Evolutionary conservation across 179 eudicot species (phyloP), one percentile per base, ranked within the genome.

Genomic region (Spergularia azorica): DNA sequence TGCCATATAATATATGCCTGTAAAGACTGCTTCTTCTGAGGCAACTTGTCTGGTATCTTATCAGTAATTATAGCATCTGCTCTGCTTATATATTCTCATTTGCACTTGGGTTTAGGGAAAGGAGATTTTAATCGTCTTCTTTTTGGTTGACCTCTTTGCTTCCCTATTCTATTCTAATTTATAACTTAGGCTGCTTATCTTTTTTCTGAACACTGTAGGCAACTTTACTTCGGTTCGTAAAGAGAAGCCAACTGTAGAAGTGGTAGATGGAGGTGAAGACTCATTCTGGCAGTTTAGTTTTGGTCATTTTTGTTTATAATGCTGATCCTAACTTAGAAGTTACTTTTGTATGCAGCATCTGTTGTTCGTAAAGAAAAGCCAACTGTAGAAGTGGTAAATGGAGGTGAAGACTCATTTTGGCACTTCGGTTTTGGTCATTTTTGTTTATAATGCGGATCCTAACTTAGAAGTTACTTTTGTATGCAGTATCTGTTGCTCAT

Each of bases 231-330:
- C 76, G 36, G 80, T 74, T 75, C 56, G 73, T 39, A 74, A 87
- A 70, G 86, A 72, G 74, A 54, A 41, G 20, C 87, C 70, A 60
- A n/a, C 86, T 68, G 87, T 90, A 56, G 88, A 82, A 83, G 74
- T 70, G 76, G 90, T 85, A 63, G 86, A 89, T 79, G 85, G 88
- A 94, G 98, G 95, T 94, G 59, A 71, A 83, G 55, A 79, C 78
- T 76, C 64, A 69, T 71, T 46, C 43, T 79, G 39, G 71, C 46
- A 67, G 64, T 48, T 67, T 51, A 3, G 69, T 70, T 50, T 38
- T 67, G 61, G 70, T 11, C 10, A 11, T 61, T 21, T 62, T 55
- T 16, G 38, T 7, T 16, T 0, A 18, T 52, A 0, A 50, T 65
- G 18, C 56, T 55, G 18, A 48, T 65, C 51, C n/a, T 68, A 59